These are phyloP conservation scores for Salicornia ramosissima DNA, from an alignment of 148 eudicot genomes.

Conservation along the genomic window DNA sequence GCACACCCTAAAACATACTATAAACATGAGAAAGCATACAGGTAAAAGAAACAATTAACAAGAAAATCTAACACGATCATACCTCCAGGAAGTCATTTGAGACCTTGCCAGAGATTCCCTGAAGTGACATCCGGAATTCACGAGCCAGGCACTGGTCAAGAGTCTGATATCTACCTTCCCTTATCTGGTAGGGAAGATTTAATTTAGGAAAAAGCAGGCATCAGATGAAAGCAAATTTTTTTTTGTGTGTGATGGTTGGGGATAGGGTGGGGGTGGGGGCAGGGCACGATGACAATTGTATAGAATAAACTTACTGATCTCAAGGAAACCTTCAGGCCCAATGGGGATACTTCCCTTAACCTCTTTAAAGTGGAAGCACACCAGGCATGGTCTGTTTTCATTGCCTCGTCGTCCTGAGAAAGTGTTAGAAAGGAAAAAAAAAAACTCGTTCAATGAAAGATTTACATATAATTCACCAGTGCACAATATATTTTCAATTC, in stretches of 20 bases:
- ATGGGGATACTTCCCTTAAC: constrained; percentile 63
- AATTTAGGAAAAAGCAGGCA: not conserved
- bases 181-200: constrained; percentile 40
- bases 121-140: constrained; percentile 78
- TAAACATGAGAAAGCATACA: not conserved
- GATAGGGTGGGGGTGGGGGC: not conserved
- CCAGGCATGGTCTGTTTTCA: constrained; percentile 64
- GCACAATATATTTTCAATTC: no score
- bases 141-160: constrained; percentile 77
- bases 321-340: constrained; percentile 86
- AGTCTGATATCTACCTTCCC: constrained; percentile 85
- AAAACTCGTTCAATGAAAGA: not conserved
- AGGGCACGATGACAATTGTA: not conserved
- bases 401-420: constrained; percentile 66
- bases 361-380: constrained; percentile 59
- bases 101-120: constrained; percentile 56
- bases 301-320: constrained; percentile 60
- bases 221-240: not conserved
- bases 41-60: not conserved
- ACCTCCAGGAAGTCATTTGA: constrained; percentile 76
- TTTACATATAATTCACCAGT: no score
- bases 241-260: not conserved
- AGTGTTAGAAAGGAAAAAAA: not conserved
- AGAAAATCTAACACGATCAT: constrained; percentile 7
- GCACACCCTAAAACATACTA: constrained; percentile 53